Evolutionary conservation across 805 yeast species (phyloP).

Genomic region (Brettanomyces nanus): DNA sequence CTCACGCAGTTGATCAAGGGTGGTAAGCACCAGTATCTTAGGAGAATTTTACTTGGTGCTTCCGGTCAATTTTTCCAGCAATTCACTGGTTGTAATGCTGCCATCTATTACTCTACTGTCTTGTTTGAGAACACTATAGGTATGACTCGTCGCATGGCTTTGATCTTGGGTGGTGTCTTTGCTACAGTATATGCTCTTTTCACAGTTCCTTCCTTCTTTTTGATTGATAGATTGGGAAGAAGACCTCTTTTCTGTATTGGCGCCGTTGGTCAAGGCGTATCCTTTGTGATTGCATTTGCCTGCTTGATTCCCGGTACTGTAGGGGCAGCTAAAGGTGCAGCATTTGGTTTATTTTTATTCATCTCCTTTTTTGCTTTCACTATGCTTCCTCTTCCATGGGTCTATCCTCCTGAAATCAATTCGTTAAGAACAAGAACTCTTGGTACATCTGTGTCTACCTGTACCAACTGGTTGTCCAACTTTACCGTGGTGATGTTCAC

Average conservation of each 20-base stretch:
- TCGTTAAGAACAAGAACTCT: constrained; percentile 61
- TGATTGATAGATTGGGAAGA: constrained; percentile 62
- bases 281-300: constrained; percentile 43
- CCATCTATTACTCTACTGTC: constrained; percentile 57
- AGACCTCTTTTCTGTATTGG: constrained; percentile 41
- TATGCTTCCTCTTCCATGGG: constrained; percentile 40
- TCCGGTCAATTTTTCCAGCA: constrained; percentile 66
- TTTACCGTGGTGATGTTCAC: constrained; percentile 64
- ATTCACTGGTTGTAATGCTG: constrained; percentile 64
- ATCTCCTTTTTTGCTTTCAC: constrained; percentile 49
- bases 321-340: constrained; percentile 54
- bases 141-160: constrained; percentile 41
- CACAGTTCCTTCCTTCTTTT: constrained; percentile 53
- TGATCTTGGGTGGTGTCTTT: constrained; percentile 59
- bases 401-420: constrained; percentile 63
- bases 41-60: constrained; percentile 53
- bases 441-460: constrained; percentile 52
- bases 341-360: constrained; percentile 55
- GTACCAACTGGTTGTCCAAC: constrained; percentile 65
- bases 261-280: constrained; percentile 40
- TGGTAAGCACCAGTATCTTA: constrained; percentile 50
- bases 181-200: constrained; percentile 52
- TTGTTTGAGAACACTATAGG: constrained; percentile 45
- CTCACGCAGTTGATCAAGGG: constrained; percentile 33
- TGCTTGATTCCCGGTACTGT: constrained; percentile 33